Evolutionary conservation across 345 rosid species (phyloP).

Genomic region (Jatropha curcas): DNA sequence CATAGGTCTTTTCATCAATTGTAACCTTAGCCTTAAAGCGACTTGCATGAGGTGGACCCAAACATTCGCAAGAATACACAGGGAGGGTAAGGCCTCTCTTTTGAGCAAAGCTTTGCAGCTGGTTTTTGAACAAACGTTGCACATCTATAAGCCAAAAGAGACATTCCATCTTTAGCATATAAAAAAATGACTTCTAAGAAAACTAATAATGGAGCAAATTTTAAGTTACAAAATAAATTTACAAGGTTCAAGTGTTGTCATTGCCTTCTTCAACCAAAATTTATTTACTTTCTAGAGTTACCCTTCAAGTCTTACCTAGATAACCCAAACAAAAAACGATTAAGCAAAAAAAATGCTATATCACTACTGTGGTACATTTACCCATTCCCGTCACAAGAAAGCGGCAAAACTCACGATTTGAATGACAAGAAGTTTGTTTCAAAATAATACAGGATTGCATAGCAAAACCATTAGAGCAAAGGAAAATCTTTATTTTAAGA

Average conservation of each 20-base stretch:
- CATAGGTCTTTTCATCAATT: conserved; percentile 45
- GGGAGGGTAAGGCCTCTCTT: conserved; percentile 51
- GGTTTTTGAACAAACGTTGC: conserved; percentile 42
- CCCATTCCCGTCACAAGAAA: too few species aligned
- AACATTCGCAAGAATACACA: conserved; percentile 42
- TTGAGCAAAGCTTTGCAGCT: conserved; percentile 47
- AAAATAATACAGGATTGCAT: too few species aligned
- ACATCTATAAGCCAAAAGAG: conserved; percentile 22
- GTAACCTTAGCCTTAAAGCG: conserved; percentile 52
- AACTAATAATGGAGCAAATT: background rate
- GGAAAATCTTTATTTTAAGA: too few species aligned
- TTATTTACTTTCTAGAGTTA: background rate
- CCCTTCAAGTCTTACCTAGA: too few species aligned
- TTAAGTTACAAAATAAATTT: background rate
- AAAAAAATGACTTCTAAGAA: background rate
- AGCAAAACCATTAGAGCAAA: too few species aligned
- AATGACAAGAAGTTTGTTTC: too few species aligned
- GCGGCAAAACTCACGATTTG: too few species aligned
- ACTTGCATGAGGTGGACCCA: conserved; percentile 63
- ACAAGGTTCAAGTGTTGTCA: background rate
- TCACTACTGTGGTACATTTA: too few species aligned
- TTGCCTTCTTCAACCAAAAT: background rate
- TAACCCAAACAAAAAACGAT: too few species aligned
- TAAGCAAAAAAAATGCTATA: too few species aligned
- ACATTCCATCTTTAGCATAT: conserved; percentile 1